Evolutionary conservation across 305 asterid genomes (phyloP).

Genomic region (Fraxinus xanthoxyloides): DNA sequence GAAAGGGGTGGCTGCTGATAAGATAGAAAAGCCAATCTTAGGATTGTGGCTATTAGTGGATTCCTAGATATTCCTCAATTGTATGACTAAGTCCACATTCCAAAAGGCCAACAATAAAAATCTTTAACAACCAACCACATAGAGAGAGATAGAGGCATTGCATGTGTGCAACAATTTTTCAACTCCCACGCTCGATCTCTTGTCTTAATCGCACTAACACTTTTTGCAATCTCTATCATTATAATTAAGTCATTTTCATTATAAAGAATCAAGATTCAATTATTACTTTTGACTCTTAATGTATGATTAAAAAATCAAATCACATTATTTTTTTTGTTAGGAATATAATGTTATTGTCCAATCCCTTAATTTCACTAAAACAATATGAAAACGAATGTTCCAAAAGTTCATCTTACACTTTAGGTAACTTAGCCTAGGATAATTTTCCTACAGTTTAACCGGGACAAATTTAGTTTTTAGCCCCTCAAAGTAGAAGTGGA

Average conservation of each 20-base stretch:
- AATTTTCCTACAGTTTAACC: too few relatives aligned
- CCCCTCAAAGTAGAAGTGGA: background rate
- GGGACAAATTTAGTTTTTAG: background rate
- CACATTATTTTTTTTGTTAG: background rate
- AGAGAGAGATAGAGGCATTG: background rate
- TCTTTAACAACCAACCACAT: slow-evolving; percentile 21
- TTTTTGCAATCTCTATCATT: slow-evolving; percentile 31
- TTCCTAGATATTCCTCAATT: slow-evolving; percentile 23
- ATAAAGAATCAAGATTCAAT: slow-evolving; percentile 22
- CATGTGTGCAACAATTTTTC: slow-evolving; percentile 2
- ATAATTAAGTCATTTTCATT: slow-evolving; percentile 27
- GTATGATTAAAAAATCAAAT: background rate
- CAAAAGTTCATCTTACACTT: background rate
- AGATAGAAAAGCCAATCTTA: slow-evolving; percentile 27
- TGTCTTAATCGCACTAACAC: slow-evolving; percentile 20
- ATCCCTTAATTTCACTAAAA: background rate
- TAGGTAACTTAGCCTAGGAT: background rate
- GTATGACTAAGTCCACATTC: slow-evolving; percentile 16
- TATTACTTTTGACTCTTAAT: background rate
- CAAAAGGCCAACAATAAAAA: slow-evolving; percentile 6
- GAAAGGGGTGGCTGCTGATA: slow-evolving; percentile 18
- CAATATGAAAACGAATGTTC: background rate
- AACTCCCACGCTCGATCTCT: background rate
- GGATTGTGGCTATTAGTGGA: slow-evolving; percentile 33
- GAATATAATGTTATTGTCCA: background rate